Evolutionary conservation across 306 rosid genomes (phyloP).

Genomic region (Dryas alaskensis): DNA sequence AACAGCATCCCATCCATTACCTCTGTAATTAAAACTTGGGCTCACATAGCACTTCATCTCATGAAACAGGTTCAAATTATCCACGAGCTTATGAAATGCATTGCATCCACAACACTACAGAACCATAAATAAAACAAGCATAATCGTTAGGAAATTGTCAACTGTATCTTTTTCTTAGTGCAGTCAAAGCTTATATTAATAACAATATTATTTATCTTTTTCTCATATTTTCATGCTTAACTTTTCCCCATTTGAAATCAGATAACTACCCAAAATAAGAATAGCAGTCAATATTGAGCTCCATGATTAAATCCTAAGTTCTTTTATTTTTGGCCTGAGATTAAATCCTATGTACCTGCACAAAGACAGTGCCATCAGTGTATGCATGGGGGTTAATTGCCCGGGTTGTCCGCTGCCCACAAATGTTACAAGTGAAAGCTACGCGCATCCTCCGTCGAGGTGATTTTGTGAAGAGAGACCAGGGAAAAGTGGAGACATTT

Average conservation of each 20-base stretch:
- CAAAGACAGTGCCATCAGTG: constrained; percentile 97
- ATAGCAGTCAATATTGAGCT: neutral
- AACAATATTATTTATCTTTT: neutral
- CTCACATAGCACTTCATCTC: constrained; percentile 84
- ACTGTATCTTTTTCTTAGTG: neutral
- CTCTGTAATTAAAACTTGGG: constrained; percentile 68
- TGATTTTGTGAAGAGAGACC: constrained; percentile 96
- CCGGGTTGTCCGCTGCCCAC: constrained; percentile 89
- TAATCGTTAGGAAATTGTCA: neutral
- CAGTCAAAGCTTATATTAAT: neutral
- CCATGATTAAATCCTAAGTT: constrained; percentile 11
- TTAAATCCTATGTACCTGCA: constrained; percentile 50
- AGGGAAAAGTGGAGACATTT: constrained; percentile 87
- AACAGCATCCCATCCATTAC: constrained; percentile 68
- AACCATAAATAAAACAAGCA: constrained; percentile 13
- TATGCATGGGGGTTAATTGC: constrained; percentile 97
- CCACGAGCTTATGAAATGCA: constrained; percentile 94
- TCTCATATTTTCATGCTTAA: neutral
- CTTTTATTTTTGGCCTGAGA: no score
- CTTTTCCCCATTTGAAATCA: neutral
- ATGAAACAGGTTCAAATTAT: constrained; percentile 88
- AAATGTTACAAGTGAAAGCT: constrained; percentile 92
- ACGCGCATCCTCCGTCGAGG: constrained; percentile 94
- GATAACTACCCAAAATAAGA: neutral
- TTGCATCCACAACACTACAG: constrained; percentile 87